Evolutionary conservation across 1,284 basidiomycete genomes (phyloP), one percentile per base, ranked within the genome.

Genomic region (Veloboletus limbatus): DNA sequence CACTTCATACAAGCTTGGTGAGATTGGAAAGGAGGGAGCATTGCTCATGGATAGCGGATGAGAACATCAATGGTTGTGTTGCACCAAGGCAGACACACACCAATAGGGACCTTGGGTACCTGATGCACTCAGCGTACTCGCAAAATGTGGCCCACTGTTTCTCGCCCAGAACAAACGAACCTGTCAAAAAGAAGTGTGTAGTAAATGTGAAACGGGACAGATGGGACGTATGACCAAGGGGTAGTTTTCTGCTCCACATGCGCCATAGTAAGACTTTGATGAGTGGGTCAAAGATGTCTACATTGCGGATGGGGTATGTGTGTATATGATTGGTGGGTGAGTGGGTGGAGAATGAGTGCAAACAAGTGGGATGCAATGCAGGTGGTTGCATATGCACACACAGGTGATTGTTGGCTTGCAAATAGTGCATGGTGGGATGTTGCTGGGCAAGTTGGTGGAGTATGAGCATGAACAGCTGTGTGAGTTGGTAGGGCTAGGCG

Each of bases 11-110:
- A 30, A 62, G 55, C n/a, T 63, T 61, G 0, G 37, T 62, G 25
- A 63, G 49, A 20, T 60, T 63, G 2, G 59, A 63, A 21, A 65
- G 61, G 28, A 0, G 59, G 59, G 7, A 60, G 37, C 2, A 54
- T 41, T 0, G 56, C 47, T 16, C 49, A 48, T 0, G 49, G 40
- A 9, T 49, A 47, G 20, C 40, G 38, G 3, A 48, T 50, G 18
- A 63, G 49, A 8, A 56, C 52, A 14, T 45, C 34, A 27, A 60
- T 51, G 10, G 26, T 54, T 63, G 30, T 57, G 48, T 35, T 63
- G 60, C 1, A 61, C 47, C 0, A 42, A 16, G 16, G 51, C 41
- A 27, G 58, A 20, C 3, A 60, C 26, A 17, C 51, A 49, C 48
- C 51, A 54, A 30, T 60, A 61, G 4, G 58, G 58, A 7, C 58